Base-by-base conservation (phyloP, 345 rosid species). In the Diplotaxis tenuifolia region DNA sequence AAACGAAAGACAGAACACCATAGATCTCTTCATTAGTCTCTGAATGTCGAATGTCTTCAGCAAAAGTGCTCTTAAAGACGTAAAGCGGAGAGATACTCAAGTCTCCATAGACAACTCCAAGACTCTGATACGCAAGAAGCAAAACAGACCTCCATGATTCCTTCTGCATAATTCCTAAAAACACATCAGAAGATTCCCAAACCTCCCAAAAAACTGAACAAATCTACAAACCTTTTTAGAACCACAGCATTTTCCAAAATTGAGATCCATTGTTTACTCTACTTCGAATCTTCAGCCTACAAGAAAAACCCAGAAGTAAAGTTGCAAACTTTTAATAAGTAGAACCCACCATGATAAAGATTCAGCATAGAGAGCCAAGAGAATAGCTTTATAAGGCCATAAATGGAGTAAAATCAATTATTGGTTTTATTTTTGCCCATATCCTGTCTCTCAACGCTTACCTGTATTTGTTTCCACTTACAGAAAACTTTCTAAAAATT, bases 31-130 rank as follows among this genome's bases (percentile, higher is more conserved):
- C 98, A 54, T 90, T 88, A 6, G 95, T 74, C 74, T 87, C 88
- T 4, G 96, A 83, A 67, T 88, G 98, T 12, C 42, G 72, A 65
- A 90, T 88, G 68, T 87, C 95, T 19, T 88, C 93, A 32, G 88
- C 89, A 72, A 92, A 92, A 53, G 95, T 84, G 83, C 86, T 88
- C 70, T 83, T 90, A 86, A 79, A 92, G 0, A 92, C 98, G 71
- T 92, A 92, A 21, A 92, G 64, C 15, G 98, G 95, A 5, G 98
- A 92, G 14, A 76, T 90, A 67, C 96, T 88, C 77, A 92, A 82
- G 78, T 92, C 98, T 74, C 98, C 98, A 65, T 92, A 92, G 14
- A 92, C 98, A n/a, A 92, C 98, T 5, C 98, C 97, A 14, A 89
- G 73, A 74, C 94, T 89, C 67, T 89, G 91, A 70, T 80, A 89